Conservation (phyloP, 306 rosid genomes). For the Inga leiocalycina region DNA sequence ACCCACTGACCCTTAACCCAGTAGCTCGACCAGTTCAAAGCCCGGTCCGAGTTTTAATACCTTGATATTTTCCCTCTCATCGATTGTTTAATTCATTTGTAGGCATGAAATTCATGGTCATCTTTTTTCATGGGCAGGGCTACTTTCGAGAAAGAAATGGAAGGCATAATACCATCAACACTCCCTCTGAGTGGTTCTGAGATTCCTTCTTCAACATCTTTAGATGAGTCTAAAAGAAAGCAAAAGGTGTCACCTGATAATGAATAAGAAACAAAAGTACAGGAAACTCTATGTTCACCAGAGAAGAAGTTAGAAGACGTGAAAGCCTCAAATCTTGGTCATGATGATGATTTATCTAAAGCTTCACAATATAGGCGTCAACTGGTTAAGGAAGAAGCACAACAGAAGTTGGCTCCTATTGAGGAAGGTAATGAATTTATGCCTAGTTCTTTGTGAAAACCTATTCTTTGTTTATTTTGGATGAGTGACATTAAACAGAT, state of each 20-base stretch:
- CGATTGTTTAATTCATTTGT: conserved; percentile 11
- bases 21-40: no score
- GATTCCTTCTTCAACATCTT: conserved; percentile 84
- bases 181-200: conserved; percentile 96
- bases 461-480: no score
- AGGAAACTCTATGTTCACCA: conserved; percentile 47
- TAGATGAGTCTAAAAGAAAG: conserved; percentile 86
- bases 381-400: conserved; percentile 91
- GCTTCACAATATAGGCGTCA: conserved; percentile 93
- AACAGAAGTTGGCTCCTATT: conserved; percentile 32
- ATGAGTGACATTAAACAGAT: no score
- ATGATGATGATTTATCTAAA: conserved; percentile 60
- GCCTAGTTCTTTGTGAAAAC: not conserved
- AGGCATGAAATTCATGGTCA: conserved; percentile 8
- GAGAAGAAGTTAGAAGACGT: conserved; percentile 53
- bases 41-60: no score
- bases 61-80: no score
- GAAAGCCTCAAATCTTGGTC: conserved; percentile 46
- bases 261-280: conserved; percentile 49
- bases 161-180: conserved; percentile 80
- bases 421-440: conserved; percentile 74
- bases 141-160: conserved; percentile 94
- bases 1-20: no score
- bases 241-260: conserved; percentile 42
- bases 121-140: conserved; percentile 58